These are phyloP conservation scores for Dichomitus squalens DNA, from an alignment of 1,284 basidiomycete genomes.

Conservation along the genomic window DNA sequence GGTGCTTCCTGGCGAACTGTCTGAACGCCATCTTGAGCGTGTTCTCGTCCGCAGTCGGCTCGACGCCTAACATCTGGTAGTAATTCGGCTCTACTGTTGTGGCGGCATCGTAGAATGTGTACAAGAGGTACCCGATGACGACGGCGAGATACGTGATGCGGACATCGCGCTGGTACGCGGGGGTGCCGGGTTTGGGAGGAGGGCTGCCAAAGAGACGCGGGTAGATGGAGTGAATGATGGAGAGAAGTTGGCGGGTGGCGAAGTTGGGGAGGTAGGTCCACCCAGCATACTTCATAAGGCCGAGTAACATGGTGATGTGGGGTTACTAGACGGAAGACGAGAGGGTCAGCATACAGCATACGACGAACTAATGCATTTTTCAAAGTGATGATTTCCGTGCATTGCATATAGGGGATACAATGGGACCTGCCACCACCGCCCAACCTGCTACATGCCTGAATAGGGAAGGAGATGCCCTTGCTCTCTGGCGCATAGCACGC, in stretches of 20 bases:
- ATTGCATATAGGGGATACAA: too few species aligned
- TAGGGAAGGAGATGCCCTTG: too few species aligned
- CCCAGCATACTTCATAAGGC: conserved; percentile 37
- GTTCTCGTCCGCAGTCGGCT: conserved; percentile 61
- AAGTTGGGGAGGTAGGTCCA: conserved; percentile 52
- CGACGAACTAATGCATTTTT: too few species aligned
- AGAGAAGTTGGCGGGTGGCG: conserved; percentile 40
- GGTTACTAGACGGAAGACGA: neutral
- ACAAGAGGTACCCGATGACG: conserved; percentile 70
- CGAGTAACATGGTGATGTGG: conserved; percentile 1
- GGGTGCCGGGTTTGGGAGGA: conserved; percentile 45
- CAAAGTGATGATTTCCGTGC: too few species aligned
- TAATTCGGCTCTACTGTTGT: conserved; percentile 66
- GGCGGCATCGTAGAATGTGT: conserved; percentile 61
- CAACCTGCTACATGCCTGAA: too few species aligned
- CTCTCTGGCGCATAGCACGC: too few species aligned
- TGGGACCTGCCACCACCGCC: too few species aligned
- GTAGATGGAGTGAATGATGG: conserved; percentile 41
- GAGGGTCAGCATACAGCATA: too few species aligned
- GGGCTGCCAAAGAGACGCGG: conserved; percentile 31
- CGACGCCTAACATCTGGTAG: conserved; percentile 74
- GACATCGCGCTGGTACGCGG: conserved; percentile 54
- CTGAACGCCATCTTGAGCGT: conserved; percentile 75
- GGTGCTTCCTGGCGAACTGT: conserved; percentile 70
- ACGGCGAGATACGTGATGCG: conserved; percentile 66